phyloP scores from a whole-genome alignment of 306 rosid species.

The Begonia fuchsioides region DNA sequence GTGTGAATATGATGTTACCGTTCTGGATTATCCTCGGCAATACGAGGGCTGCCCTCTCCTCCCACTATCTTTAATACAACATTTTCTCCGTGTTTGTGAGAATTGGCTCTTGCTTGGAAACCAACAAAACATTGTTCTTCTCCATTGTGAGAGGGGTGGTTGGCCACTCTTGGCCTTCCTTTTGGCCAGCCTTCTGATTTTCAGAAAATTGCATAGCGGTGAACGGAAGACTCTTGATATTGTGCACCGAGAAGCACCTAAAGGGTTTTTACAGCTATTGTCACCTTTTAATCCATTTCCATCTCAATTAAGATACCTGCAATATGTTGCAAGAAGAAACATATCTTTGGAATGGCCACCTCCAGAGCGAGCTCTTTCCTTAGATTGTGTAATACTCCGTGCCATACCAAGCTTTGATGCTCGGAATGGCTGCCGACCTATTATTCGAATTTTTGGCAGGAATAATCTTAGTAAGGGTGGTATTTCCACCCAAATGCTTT shows the following conservation, averaged over 20 bases:
- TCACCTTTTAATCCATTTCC: slow-evolving; percentile 88
- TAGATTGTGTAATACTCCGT: slow-evolving; percentile 80
- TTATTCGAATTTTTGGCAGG: slow-evolving; percentile 78
- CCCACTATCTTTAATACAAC: slow-evolving; percentile 71
- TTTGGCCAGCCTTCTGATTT: slow-evolving; percentile 58
- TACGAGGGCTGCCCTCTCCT: slow-evolving; percentile 92
- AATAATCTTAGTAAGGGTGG: slow-evolving; percentile 75
- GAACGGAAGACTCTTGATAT: slow-evolving; percentile 76
- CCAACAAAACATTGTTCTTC: slow-evolving; percentile 56
- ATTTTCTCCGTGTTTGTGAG: slow-evolving; percentile 81
- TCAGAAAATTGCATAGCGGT: slow-evolving; percentile 53
- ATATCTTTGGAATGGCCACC: slow-evolving; percentile 89
- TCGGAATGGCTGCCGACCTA: slow-evolving; percentile 75
- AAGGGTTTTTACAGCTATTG: slow-evolving; percentile 69
- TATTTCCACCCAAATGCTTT: slow-evolving; percentile 75
- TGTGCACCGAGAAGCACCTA: slow-evolving; percentile 90
- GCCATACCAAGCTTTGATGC: slow-evolving; percentile 76
- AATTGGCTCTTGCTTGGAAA: slow-evolving; percentile 60
- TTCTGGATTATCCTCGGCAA: slow-evolving; percentile 87
- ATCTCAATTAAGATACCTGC: slow-evolving; percentile 87
- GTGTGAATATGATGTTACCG: slow-evolving; percentile 63
- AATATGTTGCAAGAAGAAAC: slow-evolving; percentile 85
- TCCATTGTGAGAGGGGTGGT: slow-evolving; percentile 94
- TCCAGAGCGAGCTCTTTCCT: slow-evolving; percentile 75
- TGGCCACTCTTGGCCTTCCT: slow-evolving; percentile 92